Evolutionary conservation across 805 yeast species (phyloP), one percentile per base, ranked within the genome.

Genomic region (Suhomyces sp.): DNA sequence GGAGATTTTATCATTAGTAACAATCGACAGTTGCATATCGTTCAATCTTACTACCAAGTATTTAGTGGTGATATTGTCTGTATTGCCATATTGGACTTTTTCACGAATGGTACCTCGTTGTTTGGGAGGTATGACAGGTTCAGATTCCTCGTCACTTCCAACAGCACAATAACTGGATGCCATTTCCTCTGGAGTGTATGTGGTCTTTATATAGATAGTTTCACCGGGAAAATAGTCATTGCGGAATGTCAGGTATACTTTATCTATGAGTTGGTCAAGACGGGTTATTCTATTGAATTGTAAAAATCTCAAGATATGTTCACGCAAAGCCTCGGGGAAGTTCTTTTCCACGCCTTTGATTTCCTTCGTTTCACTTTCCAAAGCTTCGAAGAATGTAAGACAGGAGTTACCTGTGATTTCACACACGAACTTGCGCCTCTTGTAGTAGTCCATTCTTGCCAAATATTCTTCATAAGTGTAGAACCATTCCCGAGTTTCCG

Each of bases 341-440:
- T 77, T 75, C 36, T 73, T 68, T 51, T 88, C 95, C 34, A 91
- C 88, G 42, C 76, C 77, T 36, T 64, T 67, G 43, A 75, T 69
- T 50, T 51, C 78, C 38, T 52, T 58, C 31, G 40, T 73, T 63
- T 91, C 98, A 40, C 84, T 79, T 35, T 79, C 77, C 28, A 77
- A 70, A 0, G 98, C 98, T 51, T 93, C 95, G 56, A 90, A 90
- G 56, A 76, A 93, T 1, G 96, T 87, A 39, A 91, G 71, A 50
- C 95, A 83, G 12, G 96, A 83, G 51, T 88, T 86, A 10, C 98
- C 98, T 0, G 97, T 87, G 31, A 91, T 83, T 61, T 93, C 98
- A 65, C 98, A 93, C 9, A 88, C 93, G 62, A 93, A 93, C 56
- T 87, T 85, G 47, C 79, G 79, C 33, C 76, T 70, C 40, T 73